Conservation (phyloP, 1,284 basidiomycete genomes). For the Papiliotrema fonsecae region DNA sequence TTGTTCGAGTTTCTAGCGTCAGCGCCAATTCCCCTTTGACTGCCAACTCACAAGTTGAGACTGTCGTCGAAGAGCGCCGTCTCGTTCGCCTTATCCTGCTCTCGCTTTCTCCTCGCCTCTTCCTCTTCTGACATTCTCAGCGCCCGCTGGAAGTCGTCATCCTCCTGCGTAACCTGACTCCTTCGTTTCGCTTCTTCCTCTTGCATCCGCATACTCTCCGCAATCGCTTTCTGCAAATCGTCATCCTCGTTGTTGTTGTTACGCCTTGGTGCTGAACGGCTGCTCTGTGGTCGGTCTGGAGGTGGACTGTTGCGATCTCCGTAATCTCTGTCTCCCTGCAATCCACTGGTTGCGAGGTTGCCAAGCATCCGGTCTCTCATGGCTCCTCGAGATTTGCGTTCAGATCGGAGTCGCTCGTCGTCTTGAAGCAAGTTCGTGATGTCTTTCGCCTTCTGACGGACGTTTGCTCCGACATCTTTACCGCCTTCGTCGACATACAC, state of each 20-base stretch:
- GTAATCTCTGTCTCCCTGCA: conserved; percentile 51
- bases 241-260: conserved; percentile 60
- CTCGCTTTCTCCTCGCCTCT: conserved; percentile 64
- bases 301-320: conserved; percentile 30
- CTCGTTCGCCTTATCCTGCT: conserved; percentile 70
- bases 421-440: conserved; percentile 95
- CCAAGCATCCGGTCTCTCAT: conserved; percentile 94
- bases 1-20: conserved; percentile 27
- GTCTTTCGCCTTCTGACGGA: conserved; percentile 98
- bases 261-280: conserved; percentile 17
- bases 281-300: neutral
- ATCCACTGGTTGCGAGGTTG: conserved; percentile 49
- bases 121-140: conserved; percentile 83
- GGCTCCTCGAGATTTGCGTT: conserved; percentile 70
- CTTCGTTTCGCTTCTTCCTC: conserved; percentile 66
- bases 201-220: conserved; percentile 73
- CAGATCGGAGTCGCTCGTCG: conserved; percentile 76
- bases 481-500: conserved; percentile 93
- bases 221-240: conserved; percentile 74
- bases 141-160: conserved; percentile 73
- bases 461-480: conserved; percentile 97
- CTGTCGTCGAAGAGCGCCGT: conserved; percentile 79
- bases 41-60: conserved; percentile 57
- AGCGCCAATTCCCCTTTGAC: neutral
- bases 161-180: conserved; percentile 49